Percentiles rank a stretch among this genome's conserved stretches.
Conservation (phyloP, 371 early-diverging fungal species). For the Actinomucor elegans region DNA sequence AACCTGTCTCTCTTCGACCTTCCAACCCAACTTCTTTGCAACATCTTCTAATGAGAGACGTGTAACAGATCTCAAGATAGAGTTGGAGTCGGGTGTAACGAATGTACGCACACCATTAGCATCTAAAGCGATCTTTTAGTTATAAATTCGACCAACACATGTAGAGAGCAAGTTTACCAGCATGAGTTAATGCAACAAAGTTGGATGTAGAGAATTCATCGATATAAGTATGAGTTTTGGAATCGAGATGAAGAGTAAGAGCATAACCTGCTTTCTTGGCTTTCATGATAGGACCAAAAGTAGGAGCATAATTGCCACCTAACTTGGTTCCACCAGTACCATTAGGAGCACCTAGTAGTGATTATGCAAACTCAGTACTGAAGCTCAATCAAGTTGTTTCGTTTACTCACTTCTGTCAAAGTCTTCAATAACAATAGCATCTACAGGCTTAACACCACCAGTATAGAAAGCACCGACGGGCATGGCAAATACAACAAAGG, state of each 20-base stretch:
- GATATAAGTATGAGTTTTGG: conserved; percentile 62
- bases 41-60: conserved; percentile 69
- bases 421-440: conserved; percentile 65
- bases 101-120: conserved; percentile 58
- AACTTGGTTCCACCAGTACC: conserved; percentile 71
- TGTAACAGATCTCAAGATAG: conserved; percentile 74
- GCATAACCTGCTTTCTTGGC: conserved; percentile 70
- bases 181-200: conserved; percentile 70
- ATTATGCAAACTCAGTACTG: neutral
- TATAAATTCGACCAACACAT: neutral
- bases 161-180: conserved; percentile 24
- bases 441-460: conserved; percentile 72
- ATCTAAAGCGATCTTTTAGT: conserved; percentile 11
- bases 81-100: conserved; percentile 69
- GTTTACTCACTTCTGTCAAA: conserved; percentile 67
- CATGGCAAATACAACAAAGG: conserved; percentile 70
- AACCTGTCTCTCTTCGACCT: conserved; percentile 59
- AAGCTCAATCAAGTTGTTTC: neutral
- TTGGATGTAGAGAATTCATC: conserved; percentile 86
- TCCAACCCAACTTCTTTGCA: conserved; percentile 70
- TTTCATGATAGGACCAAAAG: conserved; percentile 54
- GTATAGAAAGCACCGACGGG: conserved; percentile 73
- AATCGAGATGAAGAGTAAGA: conserved; percentile 75
- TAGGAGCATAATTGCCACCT: conserved; percentile 80
- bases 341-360: conserved; percentile 49